Conservation (phyloP, 1,139 yeast species). For the Candida dubliniensis region DNA sequence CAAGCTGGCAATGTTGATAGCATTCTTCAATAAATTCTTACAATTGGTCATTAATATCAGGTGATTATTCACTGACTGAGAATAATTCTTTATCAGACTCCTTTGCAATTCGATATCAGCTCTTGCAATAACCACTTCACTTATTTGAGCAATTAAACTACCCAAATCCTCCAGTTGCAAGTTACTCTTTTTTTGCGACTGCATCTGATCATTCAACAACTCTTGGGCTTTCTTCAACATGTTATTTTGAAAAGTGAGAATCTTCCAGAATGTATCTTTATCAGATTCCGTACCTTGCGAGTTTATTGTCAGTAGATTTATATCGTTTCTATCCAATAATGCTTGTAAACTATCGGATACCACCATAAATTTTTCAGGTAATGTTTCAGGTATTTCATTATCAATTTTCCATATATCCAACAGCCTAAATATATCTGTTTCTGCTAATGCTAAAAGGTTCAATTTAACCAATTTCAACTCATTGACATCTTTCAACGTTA, state of each 20-base stretch:
- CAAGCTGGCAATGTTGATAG: constrained; percentile 45
- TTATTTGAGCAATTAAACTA: constrained; percentile 37
- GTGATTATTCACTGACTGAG: constrained; percentile 30
- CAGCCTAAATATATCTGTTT: constrained; percentile 18
- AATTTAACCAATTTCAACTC: constrained; percentile 26
- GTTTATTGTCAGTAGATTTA: constrained; percentile 17
- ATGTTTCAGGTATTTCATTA: constrained; percentile 20
- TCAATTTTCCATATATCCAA: constrained; percentile 27
- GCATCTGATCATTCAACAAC: constrained; percentile 21
- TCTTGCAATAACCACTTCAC: constrained; percentile 47
- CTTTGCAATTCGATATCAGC: constrained; percentile 57
- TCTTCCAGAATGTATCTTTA: constrained; percentile 35
- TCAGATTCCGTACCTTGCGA: constrained; percentile 13
- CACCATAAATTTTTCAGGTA: constrained; percentile 37
- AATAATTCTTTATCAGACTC: constrained; percentile 28
- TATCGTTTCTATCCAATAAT: constrained; percentile 38
- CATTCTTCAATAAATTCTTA: constrained; percentile 45
- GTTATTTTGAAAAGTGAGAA: constrained; percentile 37
- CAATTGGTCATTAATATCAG: constrained; percentile 37
- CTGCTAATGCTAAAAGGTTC: constrained; percentile 23
- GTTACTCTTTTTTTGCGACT: constrained; percentile 18
- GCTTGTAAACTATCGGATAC: constrained; percentile 48
- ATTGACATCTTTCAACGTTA: constrained; percentile 23
- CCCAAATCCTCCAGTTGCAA: constrained; percentile 32
- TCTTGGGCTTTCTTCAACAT: constrained; percentile 43